Percentiles rank a stretch among this genome's conserved stretches.
Evolutionary conservation across 306 rosid species (phyloP).

Genomic region (Fagus crenata): DNA sequence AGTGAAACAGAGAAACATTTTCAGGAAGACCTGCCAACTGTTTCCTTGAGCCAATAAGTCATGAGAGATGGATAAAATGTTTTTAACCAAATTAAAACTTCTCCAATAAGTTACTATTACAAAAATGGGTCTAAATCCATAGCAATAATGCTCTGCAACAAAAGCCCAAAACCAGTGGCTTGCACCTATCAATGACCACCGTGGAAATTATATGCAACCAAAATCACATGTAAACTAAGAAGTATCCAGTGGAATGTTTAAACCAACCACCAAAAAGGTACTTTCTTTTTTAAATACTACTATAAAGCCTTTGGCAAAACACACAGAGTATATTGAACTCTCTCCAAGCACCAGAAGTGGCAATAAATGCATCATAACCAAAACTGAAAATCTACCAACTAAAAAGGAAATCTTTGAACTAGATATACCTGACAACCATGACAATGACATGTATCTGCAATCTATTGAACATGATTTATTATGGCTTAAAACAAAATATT

Average conservation of each 20-base stretch:
- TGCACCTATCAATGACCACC: neutral
- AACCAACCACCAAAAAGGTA: constrained; percentile 4
- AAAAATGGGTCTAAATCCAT: constrained; percentile 3
- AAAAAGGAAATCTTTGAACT: neutral
- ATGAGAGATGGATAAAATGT: constrained; percentile 3
- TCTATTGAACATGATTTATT: neutral
- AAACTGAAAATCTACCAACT: neutral
- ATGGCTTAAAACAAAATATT: neutral
- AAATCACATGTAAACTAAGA: constrained; percentile 8
- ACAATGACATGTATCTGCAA: neutral
- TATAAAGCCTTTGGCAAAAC: neutral
- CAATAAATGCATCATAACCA: neutral
- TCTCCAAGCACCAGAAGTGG: constrained; percentile 4
- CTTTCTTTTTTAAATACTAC: neutral
- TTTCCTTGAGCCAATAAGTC: constrained; percentile 13
- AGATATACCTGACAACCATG: neutral
- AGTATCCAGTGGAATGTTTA: neutral
- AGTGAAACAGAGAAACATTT: neutral
- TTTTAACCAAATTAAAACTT: constrained; percentile 21
- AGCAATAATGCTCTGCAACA: neutral
- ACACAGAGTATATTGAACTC: neutral
- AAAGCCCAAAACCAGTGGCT: constrained; percentile 9
- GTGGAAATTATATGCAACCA: neutral
- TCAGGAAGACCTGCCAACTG: neutral
- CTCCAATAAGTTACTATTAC: constrained; percentile 2